Conservation (phyloP, 2,329 filamentous ascomycete species). For the Aquanectria penicillioides region DNA sequence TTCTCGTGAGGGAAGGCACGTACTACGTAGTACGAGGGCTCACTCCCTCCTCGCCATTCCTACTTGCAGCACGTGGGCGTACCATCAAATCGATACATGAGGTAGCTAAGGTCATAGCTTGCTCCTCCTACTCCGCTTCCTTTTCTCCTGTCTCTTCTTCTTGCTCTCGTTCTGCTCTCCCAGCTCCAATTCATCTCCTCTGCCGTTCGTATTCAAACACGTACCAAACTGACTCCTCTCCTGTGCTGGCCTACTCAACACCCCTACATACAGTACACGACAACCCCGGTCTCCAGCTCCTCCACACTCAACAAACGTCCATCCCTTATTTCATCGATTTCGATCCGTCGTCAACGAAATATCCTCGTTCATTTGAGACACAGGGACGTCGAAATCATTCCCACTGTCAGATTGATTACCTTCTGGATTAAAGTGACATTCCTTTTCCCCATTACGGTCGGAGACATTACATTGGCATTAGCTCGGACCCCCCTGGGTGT, state of each 20-base stretch:
- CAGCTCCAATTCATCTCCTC: constrained; percentile 9
- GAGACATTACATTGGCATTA: constrained; percentile 19
- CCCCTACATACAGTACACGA: too few species aligned
- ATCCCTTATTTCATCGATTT: neutral
- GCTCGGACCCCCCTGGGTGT: constrained; percentile 32
- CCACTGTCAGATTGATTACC: neutral
- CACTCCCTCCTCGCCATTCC: neutral
- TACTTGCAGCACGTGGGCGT: constrained; percentile 16
- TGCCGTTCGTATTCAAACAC: neutral
- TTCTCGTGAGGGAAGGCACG: neutral
- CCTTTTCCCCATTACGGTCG: neutral
- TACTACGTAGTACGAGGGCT: too few species aligned
- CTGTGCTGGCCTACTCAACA: too few species aligned
- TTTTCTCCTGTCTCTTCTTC: neutral
- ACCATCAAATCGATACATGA: constrained; percentile 3
- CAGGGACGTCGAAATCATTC: neutral
- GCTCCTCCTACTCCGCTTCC: neutral
- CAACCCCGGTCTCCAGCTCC: neutral
- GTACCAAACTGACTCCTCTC: too few species aligned
- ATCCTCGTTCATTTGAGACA: neutral
- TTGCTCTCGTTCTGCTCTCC: neutral
- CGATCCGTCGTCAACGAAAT: neutral
- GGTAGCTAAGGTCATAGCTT: constrained; percentile 10
- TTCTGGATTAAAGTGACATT: neutral
- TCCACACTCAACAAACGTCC: constrained; percentile 1